Conservation (phyloP, 495 filamentous ascomycete species). For the Thermochaetoides thermophila region DNA sequence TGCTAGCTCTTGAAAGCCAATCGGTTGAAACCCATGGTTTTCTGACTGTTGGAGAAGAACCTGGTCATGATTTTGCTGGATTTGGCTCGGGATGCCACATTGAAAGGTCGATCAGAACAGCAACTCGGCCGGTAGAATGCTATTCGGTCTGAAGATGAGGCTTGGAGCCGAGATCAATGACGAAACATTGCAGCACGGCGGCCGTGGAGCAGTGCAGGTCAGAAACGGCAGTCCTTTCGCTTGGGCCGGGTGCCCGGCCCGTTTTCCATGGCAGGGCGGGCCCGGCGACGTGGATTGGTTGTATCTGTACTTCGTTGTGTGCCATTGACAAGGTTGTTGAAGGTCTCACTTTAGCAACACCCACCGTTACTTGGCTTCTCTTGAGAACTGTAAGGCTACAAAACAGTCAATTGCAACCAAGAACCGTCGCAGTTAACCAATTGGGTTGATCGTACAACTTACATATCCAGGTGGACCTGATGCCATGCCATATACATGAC, state of each 20-base stretch:
- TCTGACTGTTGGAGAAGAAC: neutral
- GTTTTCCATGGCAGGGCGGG: conserved; percentile 9
- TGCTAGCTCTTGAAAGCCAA: no score
- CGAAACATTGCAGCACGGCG: conserved; percentile 3
- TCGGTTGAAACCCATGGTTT: neutral
- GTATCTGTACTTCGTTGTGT: no score
- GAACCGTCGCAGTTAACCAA: no score
- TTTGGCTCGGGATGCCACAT: conserved; percentile 4
- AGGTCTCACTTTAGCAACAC: no score
- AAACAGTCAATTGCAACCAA: no score
- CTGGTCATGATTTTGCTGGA: no score
- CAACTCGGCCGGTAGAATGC: conserved; percentile 6
- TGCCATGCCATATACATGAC: no score
- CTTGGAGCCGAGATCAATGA: conserved; percentile 3
- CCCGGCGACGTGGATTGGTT: conserved; percentile 4
- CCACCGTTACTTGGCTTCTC: no score
- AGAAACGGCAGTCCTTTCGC: conserved; percentile 5
- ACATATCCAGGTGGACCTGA: no score
- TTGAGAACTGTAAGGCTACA: no score
- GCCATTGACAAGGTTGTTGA: no score
- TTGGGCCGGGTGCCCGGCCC: conserved; percentile 12
- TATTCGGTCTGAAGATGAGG: conserved; percentile 3
- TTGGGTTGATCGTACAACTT: no score
- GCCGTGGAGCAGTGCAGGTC: conserved; percentile 2
- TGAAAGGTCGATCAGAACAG: conserved; percentile 7